Percentiles rank a stretch among this genome's conserved stretches.
Evolutionary conservation across 1,139 yeast genomes (phyloP).

Genomic region (Yamadazyma kanchanaburiensis): DNA sequence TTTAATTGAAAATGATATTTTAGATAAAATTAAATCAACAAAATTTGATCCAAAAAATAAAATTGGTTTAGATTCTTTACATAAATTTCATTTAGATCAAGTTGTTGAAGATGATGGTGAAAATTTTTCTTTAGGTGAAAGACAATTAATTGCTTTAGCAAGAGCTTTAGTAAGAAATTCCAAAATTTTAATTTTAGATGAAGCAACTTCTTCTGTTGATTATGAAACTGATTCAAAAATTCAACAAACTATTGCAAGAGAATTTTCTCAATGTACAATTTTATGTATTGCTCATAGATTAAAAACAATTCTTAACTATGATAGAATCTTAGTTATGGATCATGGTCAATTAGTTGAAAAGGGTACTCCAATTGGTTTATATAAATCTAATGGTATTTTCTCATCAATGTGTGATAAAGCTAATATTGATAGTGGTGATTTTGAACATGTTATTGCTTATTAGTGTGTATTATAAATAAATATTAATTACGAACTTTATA

Average conservation of each 20-base stretch:
- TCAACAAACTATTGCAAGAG: slow-evolving; percentile 43
- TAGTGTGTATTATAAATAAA: slow-evolving; percentile 4
- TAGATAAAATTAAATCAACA: slow-evolving; percentile 13
- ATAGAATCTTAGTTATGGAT: slow-evolving; percentile 30
- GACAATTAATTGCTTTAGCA: slow-evolving; percentile 52
- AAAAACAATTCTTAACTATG: slow-evolving; percentile 47
- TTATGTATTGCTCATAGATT: slow-evolving; percentile 54
- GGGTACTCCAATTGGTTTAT: slow-evolving; percentile 23
- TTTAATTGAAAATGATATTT: slow-evolving; percentile 20
- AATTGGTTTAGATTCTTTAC: slow-evolving; percentile 29
- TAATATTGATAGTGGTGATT: slow-evolving; percentile 22
- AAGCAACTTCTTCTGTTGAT: slow-evolving; percentile 57
- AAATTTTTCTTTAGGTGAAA: slow-evolving; percentile 55
- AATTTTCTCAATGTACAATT: slow-evolving; percentile 44
- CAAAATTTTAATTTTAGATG: slow-evolving; percentile 51
- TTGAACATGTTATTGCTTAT: slow-evolving; percentile 16
- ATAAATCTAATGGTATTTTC: slow-evolving; percentile 29
- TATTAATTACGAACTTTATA: no score
- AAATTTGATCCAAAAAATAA: slow-evolving; percentile 9
- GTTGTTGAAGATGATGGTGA: slow-evolving; percentile 51
- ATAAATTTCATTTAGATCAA: slow-evolving; percentile 47
- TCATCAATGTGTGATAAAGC: slow-evolving; percentile 36
- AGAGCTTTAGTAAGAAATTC: slow-evolving; percentile 50
- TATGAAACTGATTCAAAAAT: slow-evolving; percentile 53
- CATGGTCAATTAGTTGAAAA: slow-evolving; percentile 22